These are phyloP conservation scores for Cystobasidium slooffiae DNA, from an alignment of 1,284 basidiomycete species.

Conservation along the genomic window DNA sequence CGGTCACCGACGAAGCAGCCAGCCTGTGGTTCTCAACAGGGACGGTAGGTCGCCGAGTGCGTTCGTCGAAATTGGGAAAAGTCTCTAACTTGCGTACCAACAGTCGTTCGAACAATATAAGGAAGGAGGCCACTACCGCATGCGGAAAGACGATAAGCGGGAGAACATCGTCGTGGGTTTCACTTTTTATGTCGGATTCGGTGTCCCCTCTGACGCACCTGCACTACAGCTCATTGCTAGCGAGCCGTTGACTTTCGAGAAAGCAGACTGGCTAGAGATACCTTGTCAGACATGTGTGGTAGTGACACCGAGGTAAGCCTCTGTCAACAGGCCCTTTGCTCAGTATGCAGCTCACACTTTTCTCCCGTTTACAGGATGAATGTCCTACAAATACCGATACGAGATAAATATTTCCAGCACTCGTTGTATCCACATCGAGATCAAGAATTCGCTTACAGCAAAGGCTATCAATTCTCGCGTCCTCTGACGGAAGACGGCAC, in stretches of 20 bases:
- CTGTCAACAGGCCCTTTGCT: background rate
- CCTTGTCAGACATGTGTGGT: constrained; percentile 44
- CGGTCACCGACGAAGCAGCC: constrained; percentile 86
- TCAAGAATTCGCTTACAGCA: constrained; percentile 40
- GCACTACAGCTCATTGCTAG: constrained; percentile 34
- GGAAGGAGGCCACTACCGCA: constrained; percentile 82
- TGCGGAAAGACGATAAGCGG: constrained; percentile 94
- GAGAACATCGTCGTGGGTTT: constrained; percentile 62
- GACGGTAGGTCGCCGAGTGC: constrained; percentile 58
- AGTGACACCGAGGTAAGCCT: constrained; percentile 35
- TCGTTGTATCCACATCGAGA: constrained; percentile 37
- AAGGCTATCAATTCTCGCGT: constrained; percentile 37
- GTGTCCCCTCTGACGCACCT: background rate
- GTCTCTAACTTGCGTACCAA: background rate
- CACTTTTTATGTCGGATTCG: background rate
- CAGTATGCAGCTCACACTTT: too few species aligned
- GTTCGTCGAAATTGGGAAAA: background rate
- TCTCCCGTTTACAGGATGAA: constrained; percentile 25
- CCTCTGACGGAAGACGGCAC: constrained; percentile 11
- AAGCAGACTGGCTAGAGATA: constrained; percentile 47
- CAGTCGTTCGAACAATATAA: constrained; percentile 80
- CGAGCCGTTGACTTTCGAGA: constrained; percentile 47
- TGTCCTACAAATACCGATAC: constrained; percentile 42
- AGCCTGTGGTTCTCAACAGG: constrained; percentile 64
- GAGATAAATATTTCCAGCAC: constrained; percentile 40